Evolutionary conservation across 768 basidiomycete genomes (phyloP).

Genomic region (Mrakia frigida): DNA sequence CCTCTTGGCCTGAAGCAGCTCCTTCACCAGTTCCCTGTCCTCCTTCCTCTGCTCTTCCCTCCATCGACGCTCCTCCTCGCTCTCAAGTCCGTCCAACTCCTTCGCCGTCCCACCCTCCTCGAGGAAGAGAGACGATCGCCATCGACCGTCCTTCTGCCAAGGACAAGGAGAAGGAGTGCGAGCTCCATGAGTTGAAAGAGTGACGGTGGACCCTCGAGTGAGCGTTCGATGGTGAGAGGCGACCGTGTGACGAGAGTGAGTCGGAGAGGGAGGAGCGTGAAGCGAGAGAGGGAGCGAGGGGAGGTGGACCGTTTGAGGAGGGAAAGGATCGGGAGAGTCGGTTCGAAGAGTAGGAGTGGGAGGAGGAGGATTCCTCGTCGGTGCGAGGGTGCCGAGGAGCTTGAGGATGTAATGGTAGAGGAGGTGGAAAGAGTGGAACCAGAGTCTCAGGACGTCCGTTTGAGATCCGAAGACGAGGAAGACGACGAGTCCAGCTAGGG

Average conservation of each 20-base stretch:
- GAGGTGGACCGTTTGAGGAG: conserved; percentile 7
- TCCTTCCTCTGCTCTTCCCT: background rate
- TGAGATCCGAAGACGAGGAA: conserved; percentile 14
- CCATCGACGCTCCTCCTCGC: conserved; percentile 1
- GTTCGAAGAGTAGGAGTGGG: conserved; percentile 4
- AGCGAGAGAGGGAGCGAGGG: background rate
- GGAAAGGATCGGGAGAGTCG: conserved; percentile 4
- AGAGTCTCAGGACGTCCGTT: background rate
- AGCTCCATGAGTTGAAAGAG: background rate
- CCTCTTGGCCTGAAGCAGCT: background rate
- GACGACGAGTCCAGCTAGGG: background rate
- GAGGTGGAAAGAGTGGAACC: conserved; percentile 4
- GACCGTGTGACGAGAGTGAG: background rate
- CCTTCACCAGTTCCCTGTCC: background rate
- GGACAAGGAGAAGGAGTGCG: background rate
- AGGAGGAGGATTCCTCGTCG: background rate
- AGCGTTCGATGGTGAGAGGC: background rate
- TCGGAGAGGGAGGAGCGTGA: background rate
- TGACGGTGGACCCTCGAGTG: background rate
- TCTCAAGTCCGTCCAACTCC: background rate
- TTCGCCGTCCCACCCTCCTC: conserved; percentile 11
- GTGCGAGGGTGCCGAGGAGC: background rate
- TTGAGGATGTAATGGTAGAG: background rate
- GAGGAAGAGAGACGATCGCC: background rate
- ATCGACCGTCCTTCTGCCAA: conserved; percentile 4